These are phyloP conservation scores for Hanseniaspora thailandica DNA, from an alignment of 805 yeast genomes.

Conservation along the genomic window DNA sequence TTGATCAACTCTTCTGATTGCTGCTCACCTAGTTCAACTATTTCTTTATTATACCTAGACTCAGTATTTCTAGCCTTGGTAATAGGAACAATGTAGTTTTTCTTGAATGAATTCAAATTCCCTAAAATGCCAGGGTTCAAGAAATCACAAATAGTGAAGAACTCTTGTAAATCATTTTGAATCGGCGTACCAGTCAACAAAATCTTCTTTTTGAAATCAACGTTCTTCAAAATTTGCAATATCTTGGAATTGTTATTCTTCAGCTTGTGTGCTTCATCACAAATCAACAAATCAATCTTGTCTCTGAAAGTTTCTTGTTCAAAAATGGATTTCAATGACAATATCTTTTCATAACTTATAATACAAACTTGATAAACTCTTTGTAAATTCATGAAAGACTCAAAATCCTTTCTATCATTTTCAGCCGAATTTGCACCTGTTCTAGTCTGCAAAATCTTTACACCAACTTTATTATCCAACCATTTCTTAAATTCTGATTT, in stretches of 20 bases:
- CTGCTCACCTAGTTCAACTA: slow-evolving; percentile 46
- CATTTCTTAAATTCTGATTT: slow-evolving; percentile 77
- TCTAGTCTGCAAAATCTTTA: slow-evolving; percentile 43
- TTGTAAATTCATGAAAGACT: slow-evolving; percentile 47
- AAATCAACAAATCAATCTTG: slow-evolving; percentile 64
- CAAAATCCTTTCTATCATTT: slow-evolving; percentile 46
- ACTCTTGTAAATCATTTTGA: slow-evolving; percentile 81
- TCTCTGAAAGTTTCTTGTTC: slow-evolving; percentile 28
- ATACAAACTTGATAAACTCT: slow-evolving; percentile 72
- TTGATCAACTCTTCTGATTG: slow-evolving; percentile 52
- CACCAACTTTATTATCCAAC: slow-evolving; percentile 61
- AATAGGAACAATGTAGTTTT: slow-evolving; percentile 58
- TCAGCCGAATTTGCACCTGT: slow-evolving; percentile 31
- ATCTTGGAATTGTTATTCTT: slow-evolving; percentile 66
- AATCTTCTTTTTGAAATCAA: slow-evolving; percentile 47
- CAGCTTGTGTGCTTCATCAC: slow-evolving; percentile 92
- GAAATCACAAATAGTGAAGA: slow-evolving; percentile 68
- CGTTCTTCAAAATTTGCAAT: slow-evolving; percentile 45
- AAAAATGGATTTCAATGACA: slow-evolving; percentile 25
- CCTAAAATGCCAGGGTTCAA: slow-evolving; percentile 78
- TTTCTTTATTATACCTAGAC: slow-evolving; percentile 39
- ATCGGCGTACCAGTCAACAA: slow-evolving; percentile 84
- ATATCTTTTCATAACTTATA: slow-evolving; percentile 76
- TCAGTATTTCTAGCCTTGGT: slow-evolving; percentile 53
- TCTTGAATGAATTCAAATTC: slow-evolving; percentile 44